These are phyloP conservation scores for Botrytis fragariae DNA, from an alignment of 2,329 filamentous ascomycete species.

Conservation along the genomic window DNA sequence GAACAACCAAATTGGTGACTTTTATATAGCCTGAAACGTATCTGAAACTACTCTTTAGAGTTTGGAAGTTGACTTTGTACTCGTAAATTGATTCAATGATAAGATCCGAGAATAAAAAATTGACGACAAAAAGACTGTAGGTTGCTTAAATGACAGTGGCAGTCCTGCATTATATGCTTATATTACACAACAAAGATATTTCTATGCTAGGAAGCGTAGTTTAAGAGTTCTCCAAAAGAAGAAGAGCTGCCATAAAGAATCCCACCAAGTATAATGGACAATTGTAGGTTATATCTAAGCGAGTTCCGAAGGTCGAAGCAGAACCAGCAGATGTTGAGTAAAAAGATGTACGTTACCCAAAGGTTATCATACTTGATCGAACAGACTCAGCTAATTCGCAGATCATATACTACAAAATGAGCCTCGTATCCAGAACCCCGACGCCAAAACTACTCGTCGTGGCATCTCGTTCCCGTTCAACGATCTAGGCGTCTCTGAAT, in stretches of 20 bases:
- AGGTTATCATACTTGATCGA: neutral
- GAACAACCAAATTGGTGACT: neutral
- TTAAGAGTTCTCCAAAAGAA: neutral
- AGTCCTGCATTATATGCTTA: neutral
- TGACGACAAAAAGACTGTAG: neutral
- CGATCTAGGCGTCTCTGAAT: neutral
- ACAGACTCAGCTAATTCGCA: neutral
- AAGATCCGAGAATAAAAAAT: neutral
- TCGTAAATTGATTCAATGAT: neutral
- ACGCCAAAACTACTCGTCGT: neutral
- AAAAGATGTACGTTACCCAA: neutral
- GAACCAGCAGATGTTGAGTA: neutral
- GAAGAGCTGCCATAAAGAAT: neutral
- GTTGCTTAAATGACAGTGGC: neutral
- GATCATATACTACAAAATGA: neutral
- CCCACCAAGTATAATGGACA: fast-evolving
- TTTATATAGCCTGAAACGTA: neutral
- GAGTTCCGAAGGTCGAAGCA: neutral
- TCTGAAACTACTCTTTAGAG: neutral
- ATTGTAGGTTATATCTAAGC: neutral
- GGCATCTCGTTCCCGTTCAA: neutral
- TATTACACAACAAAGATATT: neutral
- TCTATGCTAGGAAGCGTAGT: neutral
- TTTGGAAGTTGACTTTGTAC: neutral
- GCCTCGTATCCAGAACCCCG: neutral